Conservation (phyloP, 2,329 filamentous ascomycete genomes). For the Bipolaris oryzae region DNA sequence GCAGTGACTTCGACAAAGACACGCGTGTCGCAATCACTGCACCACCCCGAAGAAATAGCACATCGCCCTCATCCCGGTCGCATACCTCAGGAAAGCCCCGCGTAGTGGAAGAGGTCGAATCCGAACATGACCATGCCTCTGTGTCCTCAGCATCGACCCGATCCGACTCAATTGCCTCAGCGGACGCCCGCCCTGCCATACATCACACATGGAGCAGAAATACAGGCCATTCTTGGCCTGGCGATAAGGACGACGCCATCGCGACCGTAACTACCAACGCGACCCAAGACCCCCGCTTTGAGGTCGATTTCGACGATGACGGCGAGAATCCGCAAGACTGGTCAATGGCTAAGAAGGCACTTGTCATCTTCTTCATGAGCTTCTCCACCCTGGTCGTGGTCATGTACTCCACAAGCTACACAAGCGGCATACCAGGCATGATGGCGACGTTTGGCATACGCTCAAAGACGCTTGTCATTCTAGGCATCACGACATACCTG, state of each 20-base stretch:
- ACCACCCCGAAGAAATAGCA: not conserved
- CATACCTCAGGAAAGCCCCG: slow-evolving; percentile 9
- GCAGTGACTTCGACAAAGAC: slow-evolving; percentile 17
- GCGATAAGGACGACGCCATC: slow-evolving; percentile 34
- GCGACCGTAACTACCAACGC: slow-evolving; percentile 45
- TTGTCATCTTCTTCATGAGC: slow-evolving; percentile 62
- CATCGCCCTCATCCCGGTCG: slow-evolving; percentile 2
- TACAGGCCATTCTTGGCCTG: slow-evolving; percentile 36
- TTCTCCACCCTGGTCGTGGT: slow-evolving; percentile 60
- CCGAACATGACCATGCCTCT: slow-evolving; percentile 27
- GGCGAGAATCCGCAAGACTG: slow-evolving; percentile 72
- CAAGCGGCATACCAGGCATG: slow-evolving; percentile 72
- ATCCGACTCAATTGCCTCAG: slow-evolving; percentile 26
- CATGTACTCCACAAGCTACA: slow-evolving; percentile 78
- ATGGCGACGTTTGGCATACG: slow-evolving; percentile 67
- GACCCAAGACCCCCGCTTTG: slow-evolving; percentile 64
- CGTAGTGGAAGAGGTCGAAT: slow-evolving; percentile 13
- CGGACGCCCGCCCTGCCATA: slow-evolving; percentile 33
- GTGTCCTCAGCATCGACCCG: slow-evolving; percentile 34
- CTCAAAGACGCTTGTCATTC: slow-evolving; percentile 66
- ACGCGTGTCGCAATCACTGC: slow-evolving; percentile 6
- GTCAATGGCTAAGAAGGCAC: slow-evolving; percentile 63
- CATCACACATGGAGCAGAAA: slow-evolving; percentile 45
- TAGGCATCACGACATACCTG: slow-evolving; percentile 81
- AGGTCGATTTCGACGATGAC: slow-evolving; percentile 70